Evolutionary conservation across 1,284 basidiomycete genomes (phyloP), one percentile per base, ranked within the genome.

Genomic region (Sparassis latifolia): DNA sequence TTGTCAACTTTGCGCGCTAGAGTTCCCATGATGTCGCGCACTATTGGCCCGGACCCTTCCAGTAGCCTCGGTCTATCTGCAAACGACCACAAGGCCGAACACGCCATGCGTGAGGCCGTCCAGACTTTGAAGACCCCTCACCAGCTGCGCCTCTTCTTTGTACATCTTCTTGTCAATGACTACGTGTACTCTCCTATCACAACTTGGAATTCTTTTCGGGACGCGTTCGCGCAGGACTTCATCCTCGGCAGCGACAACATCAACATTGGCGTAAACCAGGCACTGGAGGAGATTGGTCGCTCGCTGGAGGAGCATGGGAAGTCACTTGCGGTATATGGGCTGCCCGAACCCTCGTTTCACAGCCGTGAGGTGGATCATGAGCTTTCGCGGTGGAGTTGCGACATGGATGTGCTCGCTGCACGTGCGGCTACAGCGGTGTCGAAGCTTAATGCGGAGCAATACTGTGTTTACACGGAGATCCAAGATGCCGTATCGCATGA

Each of bases 61-160:
- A 53, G 43, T 38, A 53, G 52, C 29, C 42, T 42, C 6, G 52
- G 52, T 47, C 38, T 49, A 37, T 47, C 41, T 28, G 30, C 31
- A 38, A 48, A 53, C 20, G 59, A 58, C 2, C 55, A 54, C 44
- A 67, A 69, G 49, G 61, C 54, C 2, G 57, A 56, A 6, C 63
- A 59, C 53, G 63, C 68, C 0, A 52, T 73, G 28, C 38, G 48
- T 3, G 71, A 73, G 52, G 69, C 69, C 28, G 51, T 69, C 2
- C 50, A 53, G 28, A 52, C 51, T 7, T 51, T 66, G 5, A 57
- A 58, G 20, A 69, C 69, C 1, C 70, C 69, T 0, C 50, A 51
- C 2, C 64, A 71, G 52, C 58, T 72, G 1, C 62, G 68, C 3
- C 46, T 62, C 28, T 61, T 73, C 30, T 68, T 71, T 58, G 62